Conservation (phyloP, 768 basidiomycete species). For the Naganishia friedmannii region DNA sequence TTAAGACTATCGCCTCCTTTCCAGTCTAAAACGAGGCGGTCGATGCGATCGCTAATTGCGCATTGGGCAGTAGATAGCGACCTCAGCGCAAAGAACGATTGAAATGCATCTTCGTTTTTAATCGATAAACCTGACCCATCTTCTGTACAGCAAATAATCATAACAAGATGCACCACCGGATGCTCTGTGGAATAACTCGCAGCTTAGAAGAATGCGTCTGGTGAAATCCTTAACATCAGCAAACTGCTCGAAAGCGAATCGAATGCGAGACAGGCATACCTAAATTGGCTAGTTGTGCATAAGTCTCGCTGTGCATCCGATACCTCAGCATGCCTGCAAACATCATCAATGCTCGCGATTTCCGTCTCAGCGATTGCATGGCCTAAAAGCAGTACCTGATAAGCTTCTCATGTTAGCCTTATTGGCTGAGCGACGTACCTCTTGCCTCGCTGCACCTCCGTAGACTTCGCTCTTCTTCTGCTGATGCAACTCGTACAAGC, state of each 20-base stretch:
- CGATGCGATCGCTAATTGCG: no score
- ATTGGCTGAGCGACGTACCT: slow-evolving; percentile 57
- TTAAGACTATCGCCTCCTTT: no score
- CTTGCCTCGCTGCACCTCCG: slow-evolving; percentile 72
- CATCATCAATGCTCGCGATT: slow-evolving; percentile 79
- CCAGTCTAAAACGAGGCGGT: no score
- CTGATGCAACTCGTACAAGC: slow-evolving; percentile 76
- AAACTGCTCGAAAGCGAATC: background rate
- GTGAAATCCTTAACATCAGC: background rate
- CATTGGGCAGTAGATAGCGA: no score
- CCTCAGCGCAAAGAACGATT: no score
- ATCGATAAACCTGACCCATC: no score
- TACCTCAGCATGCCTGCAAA: slow-evolving; percentile 74
- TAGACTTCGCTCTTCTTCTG: slow-evolving; percentile 68
- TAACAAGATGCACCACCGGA: no score
- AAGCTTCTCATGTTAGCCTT: slow-evolving; percentile 37
- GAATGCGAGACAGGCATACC: slow-evolving; percentile 42
- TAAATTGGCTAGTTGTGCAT: slow-evolving; percentile 63
- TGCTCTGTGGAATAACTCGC: no score
- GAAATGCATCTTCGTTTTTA: no score
- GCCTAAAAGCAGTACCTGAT: slow-evolving; percentile 56
- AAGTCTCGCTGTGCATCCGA: slow-evolving; percentile 83
- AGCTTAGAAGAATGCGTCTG: slow-evolving; percentile 1
- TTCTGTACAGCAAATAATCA: no score
- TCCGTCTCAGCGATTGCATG: slow-evolving; percentile 64